Evolutionary conservation across 192 early-diverging fungal genomes (phyloP), one percentile per base, ranked within the genome.

Genomic region (Endogone sp.): DNA sequence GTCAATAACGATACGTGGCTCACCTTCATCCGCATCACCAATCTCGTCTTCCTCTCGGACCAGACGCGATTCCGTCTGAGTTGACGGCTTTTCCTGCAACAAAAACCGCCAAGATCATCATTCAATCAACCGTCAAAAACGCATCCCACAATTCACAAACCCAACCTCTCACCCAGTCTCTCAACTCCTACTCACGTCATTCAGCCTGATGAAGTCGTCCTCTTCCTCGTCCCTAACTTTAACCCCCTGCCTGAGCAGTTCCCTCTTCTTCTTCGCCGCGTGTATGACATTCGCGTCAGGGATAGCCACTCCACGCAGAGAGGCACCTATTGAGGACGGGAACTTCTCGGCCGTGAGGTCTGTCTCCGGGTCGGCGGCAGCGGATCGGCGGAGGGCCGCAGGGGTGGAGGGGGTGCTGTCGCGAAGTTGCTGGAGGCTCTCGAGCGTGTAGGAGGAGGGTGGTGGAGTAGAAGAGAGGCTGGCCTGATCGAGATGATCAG

Each of bases 31-130:
- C 20, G 77, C 84, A 69, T 87, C 85, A 28, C 72, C 85, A 9
- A 81, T 72, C 27, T 87, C 85, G 59, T 87, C 85, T 56, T 87
- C 85, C 67, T 87, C 85, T 11, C 85, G 75, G 3, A 85, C 73
- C 21, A 87, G 62, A 24, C 85, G 75, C 6, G 80, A 78, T 49
- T 49, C 37, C 37, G 16, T 16, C 25, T 67, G 65, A 27, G 29
- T 71, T 44, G 32, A 64, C 16, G 27, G 58, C 60, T 58, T 65
- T 65, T 24, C 28, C 60, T 2, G 55, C 29, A 13, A 29, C 4
- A 20, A 59, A 30, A 67, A n/a, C 56, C 20, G 56, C 64, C 54
- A 16, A 49, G 37, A 16, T 16, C 55, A 54, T 62, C 67, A 16
- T 37, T 27, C 13, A 32, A 11, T 3, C 29, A 30, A 60, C 59